These are phyloP conservation scores for Nakazawaea anatomiae DNA, from an alignment of 805 yeast species.

Conservation along the genomic window DNA sequence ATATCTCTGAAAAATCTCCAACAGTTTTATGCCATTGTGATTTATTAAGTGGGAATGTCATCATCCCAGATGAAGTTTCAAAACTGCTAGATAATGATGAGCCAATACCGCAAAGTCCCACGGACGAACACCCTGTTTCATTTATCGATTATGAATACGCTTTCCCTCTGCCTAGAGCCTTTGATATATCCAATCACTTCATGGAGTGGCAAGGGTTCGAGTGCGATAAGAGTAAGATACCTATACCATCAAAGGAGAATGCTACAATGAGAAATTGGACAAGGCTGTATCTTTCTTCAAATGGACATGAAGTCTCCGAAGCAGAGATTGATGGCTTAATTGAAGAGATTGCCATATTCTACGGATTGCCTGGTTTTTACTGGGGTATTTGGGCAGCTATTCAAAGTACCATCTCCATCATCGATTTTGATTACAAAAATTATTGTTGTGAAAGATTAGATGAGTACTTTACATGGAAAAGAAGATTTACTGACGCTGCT, in stretches of 20 bases:
- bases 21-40: constrained; percentile 67
- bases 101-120: constrained; percentile 5
- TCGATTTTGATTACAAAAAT: constrained; percentile 64
- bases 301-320: constrained; percentile 10
- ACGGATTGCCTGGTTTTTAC: constrained; percentile 78
- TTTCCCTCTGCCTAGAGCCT: constrained; percentile 67
- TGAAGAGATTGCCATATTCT: constrained; percentile 51
- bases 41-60: constrained; percentile 66
- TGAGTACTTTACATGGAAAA: constrained; percentile 71
- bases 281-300: constrained; percentile 40
- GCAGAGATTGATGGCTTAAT: constrained; percentile 37
- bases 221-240: constrained; percentile 57
- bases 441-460: constrained; percentile 55
- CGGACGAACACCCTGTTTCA: constrained; percentile 34
- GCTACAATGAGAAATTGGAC: constrained; percentile 52
- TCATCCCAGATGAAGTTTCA: constrained; percentile 41
- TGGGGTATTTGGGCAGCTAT: constrained; percentile 86
- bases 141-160: constrained; percentile 72
- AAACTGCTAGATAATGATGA: not conserved
- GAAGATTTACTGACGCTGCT: constrained; percentile 1
- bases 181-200: constrained; percentile 69
- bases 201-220: constrained; percentile 82
- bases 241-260: constrained; percentile 39
- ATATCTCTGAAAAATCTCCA: constrained; percentile 40
- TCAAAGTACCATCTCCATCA: constrained; percentile 60